phyloP scores from a whole-genome alignment of 306 rosid species.

The Rosa chinensis region DNA sequence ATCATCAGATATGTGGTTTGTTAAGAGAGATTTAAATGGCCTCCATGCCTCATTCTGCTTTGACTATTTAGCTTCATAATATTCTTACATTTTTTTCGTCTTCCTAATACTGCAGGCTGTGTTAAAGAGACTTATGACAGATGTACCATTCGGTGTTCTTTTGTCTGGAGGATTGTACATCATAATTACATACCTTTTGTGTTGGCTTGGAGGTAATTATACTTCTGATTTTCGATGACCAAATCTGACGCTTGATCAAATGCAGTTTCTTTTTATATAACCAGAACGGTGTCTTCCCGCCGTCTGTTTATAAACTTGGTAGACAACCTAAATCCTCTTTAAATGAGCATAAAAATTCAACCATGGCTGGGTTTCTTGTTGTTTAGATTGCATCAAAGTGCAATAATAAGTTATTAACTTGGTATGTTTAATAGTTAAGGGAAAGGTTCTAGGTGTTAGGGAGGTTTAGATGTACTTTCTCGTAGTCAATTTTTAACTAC shows the following conservation, averaged over 20 bases:
- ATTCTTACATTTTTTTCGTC: constrained; percentile 15
- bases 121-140: constrained; percentile 91
- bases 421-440: neutral
- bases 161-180: constrained; percentile 88
- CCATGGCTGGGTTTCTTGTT: neutral
- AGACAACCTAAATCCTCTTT: neutral
- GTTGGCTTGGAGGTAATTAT: constrained; percentile 74
- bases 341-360: neutral
- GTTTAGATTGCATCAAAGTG: neutral
- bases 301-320: neutral
- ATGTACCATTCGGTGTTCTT: constrained; percentile 97
- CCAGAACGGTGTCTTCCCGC: neutral
- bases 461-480: constrained; percentile 5
- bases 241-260: neutral
- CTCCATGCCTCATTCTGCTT: neutral
- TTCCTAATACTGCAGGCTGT: constrained; percentile 68
- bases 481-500: neutral
- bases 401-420: neutral
- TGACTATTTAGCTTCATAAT: neutral
- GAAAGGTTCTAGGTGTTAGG: neutral
- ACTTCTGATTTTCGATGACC: neutral
- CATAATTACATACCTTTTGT: constrained; percentile 88
- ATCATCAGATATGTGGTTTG: neutral
- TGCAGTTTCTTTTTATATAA: neutral
- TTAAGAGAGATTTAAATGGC: neutral